A percentile compares a stretch with the other conserved stretches of the same genome.
These are phyloP conservation scores for Penicillium corylophilum DNA, from an alignment of 2,329 filamentous ascomycete species.

Conservation along the genomic window DNA sequence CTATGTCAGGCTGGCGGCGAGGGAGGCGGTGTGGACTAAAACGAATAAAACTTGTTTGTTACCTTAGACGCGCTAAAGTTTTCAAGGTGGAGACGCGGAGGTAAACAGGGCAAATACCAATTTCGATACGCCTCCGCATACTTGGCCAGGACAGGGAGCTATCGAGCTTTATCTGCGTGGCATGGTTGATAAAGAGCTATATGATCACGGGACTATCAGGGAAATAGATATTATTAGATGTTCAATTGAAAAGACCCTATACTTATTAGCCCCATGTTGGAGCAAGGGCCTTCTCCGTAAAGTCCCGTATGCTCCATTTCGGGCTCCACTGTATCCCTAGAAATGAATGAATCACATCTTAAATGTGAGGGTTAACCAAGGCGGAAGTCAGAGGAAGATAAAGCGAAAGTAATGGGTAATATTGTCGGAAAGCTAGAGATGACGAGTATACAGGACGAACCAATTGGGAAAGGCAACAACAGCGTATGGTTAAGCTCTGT, in stretches of 20 bases:
- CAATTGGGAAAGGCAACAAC: not conserved
- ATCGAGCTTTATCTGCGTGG: not conserved
- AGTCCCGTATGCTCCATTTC: constrained; percentile 21
- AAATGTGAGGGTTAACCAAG: constrained; percentile 1
- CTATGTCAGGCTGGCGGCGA: constrained; percentile 6
- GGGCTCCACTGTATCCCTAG: constrained; percentile 22
- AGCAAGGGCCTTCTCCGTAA: constrained; percentile 21
- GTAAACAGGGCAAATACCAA: constrained; percentile 9
- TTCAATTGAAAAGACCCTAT: not conserved
- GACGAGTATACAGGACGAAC: not conserved
- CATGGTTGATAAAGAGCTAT: not conserved
- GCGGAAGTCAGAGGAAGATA: not conserved
- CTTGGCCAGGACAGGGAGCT: not conserved
- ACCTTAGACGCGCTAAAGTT: constrained; percentile 14
- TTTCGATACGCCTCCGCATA: constrained; percentile 19
- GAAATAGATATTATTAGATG: not conserved
- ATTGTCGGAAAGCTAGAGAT: not conserved
- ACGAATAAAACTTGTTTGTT: constrained; percentile 5
- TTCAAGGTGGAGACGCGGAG: constrained; percentile 17
- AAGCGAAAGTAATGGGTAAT: not conserved
- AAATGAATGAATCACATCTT: constrained; percentile 23
- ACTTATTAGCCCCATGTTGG: not conserved
- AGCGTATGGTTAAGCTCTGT: not conserved
- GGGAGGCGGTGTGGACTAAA: constrained; percentile 11
- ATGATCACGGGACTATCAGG: not conserved